phyloP scores from a whole-genome alignment of 768 basidiomycete genomes.

The Suillus alpinus region DNA sequence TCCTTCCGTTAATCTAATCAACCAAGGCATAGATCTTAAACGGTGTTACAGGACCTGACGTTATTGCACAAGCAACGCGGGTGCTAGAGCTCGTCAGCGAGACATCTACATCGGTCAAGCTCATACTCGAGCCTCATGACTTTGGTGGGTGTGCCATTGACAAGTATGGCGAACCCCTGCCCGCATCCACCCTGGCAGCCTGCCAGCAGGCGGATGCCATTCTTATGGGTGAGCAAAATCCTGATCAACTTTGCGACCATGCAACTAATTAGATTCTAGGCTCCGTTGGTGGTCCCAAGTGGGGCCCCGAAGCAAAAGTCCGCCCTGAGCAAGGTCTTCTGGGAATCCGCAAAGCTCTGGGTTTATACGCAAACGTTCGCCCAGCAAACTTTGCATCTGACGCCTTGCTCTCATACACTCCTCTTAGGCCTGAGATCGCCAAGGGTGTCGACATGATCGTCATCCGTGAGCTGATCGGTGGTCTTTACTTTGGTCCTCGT shows the following conservation, averaged over 20 bases:
- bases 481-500: constrained; percentile 91
- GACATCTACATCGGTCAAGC: constrained; percentile 58
- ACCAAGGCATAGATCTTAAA: background rate
- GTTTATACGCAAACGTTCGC: constrained; percentile 97
- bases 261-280: constrained; percentile 46
- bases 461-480: constrained; percentile 94
- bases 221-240: constrained; percentile 72
- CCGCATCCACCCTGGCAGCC: constrained; percentile 79
- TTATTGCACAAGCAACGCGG: constrained; percentile 79
- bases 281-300: constrained; percentile 98
- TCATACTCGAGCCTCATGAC: constrained; percentile 70
- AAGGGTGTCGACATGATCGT: constrained; percentile 89
- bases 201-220: constrained; percentile 95
- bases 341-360: constrained; percentile 83
- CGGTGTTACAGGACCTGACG: constrained; percentile 72
- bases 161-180: constrained; percentile 78
- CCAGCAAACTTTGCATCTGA: constrained; percentile 95
- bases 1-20: background rate
- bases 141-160: constrained; percentile 97
- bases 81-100: constrained; percentile 74
- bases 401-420: constrained; percentile 80
- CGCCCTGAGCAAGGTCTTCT: constrained; percentile 94
- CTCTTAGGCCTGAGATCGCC: constrained; percentile 82
- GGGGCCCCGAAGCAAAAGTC: constrained; percentile 86
- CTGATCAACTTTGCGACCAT: background rate